These are phyloP conservation scores for Brassica juncea DNA, from an alignment of 345 rosid species.

Conservation along the genomic window DNA sequence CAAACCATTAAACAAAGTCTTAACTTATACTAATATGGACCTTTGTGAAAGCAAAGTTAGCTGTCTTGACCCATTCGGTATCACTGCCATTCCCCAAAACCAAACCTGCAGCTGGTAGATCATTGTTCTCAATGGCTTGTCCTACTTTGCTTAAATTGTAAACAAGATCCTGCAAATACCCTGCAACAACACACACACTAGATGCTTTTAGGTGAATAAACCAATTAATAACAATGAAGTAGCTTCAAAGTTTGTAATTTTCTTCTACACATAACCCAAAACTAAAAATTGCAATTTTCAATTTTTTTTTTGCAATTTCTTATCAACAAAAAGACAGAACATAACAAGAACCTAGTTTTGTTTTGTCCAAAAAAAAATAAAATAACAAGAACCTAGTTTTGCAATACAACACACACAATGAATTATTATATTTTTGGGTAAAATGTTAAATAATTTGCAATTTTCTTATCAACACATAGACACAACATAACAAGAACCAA, in stretches of 20 bases:
- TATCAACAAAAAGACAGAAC: no score
- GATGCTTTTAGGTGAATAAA: not conserved
- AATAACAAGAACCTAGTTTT: no score
- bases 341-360: no score
- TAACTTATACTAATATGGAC: constrained; percentile 30
- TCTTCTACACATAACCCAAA: not conserved
- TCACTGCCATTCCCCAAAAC: constrained; percentile 74
- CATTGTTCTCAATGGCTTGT: constrained; percentile 85
- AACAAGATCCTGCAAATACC: constrained; percentile 87
- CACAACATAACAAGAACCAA: not conserved
- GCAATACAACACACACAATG: no score
- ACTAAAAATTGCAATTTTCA: no score
- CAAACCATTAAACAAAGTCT: constrained; percentile 4
- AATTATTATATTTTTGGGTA: no score
- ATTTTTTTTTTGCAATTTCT: no score
- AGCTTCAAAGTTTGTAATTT: not conserved
- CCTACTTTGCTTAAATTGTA: constrained; percentile 91
- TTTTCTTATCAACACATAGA: not conserved
- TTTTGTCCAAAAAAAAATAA: no score
- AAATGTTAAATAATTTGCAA: not conserved
- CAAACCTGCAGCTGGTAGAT: constrained; percentile 62
- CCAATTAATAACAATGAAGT: not conserved
- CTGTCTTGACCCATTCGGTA: constrained; percentile 74
- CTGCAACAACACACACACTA: constrained; percentile 43
- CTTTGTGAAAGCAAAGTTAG: constrained; percentile 72